Evolutionary conservation across 2,329 filamentous ascomycete species (phyloP), one percentile per base, ranked within the genome.

Genomic region (Pseudogymnoascus sp.): DNA sequence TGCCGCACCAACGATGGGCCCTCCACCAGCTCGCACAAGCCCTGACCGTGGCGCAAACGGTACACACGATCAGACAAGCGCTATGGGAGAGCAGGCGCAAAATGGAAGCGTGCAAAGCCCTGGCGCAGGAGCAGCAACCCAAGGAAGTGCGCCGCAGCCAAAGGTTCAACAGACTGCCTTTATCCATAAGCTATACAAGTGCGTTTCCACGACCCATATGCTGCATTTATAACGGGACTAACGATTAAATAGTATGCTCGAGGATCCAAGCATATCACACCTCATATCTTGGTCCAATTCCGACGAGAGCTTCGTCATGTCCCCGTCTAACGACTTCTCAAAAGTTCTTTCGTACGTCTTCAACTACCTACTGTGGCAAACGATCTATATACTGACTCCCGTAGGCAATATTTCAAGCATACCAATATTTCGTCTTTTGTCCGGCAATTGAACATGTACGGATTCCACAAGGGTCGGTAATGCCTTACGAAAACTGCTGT

Each of bases 341-440:
- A 97, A 97, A 82, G 94, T 97, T 62, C 81, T 99, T 73, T 91
- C 94, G 93, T 97, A 84, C 76, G 89, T 86, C 11, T 53, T 53
- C 68, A 62, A 56, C 28, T 3, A 7, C 50, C n/a, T 1, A 8
- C 28, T 7, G 25, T 33, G 40, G 40, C 37, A 37, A 56, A 35
- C 64, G 42, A 53, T 68, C 67, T 63, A 69, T 61, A 62, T 64
- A 47, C 64, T 66, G 73, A 59, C 72, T 65, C 12, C 47, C 65
- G 60, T 68, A 96, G 93, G 62, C 92, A 96, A 84, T 99, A 99
- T 74, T 99, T 99, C 76, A 99, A 99, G 73, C 94, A 99, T 75
- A 99, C 93, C 69, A 99, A 99, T 73, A 96, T 97, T 65, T 97
- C 94, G 10, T 97, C 94, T 0, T 99, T 99, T 75, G 94, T 99